Evolutionary conservation across 73 alveolate species (phyloP), one percentile per base, ranked within the genome.

Genomic region (Paramecium caudatum): DNA sequence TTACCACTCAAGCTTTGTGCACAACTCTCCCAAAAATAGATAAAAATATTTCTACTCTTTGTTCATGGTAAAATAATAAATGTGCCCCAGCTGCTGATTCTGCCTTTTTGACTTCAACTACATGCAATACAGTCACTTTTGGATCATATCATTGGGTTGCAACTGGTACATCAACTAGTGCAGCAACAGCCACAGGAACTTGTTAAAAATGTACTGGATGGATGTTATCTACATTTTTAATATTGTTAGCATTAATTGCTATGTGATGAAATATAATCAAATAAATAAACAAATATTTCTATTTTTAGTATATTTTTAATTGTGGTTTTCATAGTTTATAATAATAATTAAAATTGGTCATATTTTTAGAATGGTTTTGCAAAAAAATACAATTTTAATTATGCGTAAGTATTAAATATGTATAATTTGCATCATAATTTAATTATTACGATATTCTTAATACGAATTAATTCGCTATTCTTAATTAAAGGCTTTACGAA

Each of bases 91-190:
- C 80, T 27, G 30, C 45, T 7, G 80, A 55, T 27, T 37, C 80
- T 2, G 30, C 80, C 5, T 43, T 27, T 55, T 55, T 55, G 5
- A 55, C 8, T 55, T 37, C 23, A 55, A 12, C 23, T 10, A 55
- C 80, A 19, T 55, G 80, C 1, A 55, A 55, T 55, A 43, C 23
- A 27, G 43, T 55, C 12, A 55, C 80, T 2, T 55, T 55, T 23
- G 80, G 80, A 27, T 23, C 80, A 5, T 55, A 55, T 55, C 80
- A 55, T 55, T 55, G 80, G 80, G 80, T 23, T 17, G 30, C 80
- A 4, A 55, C n/a, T n/a, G n/a, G n/a, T n/a, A n/a, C n/a, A n/a
- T n/a, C n/a, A n/a, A n/a, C n/a, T n/a, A n/a, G n/a, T n/a, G n/a
- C n/a, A n/a, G n/a, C n/a, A n/a, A n/a, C n/a, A n/a, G n/a, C n/a